These are phyloP conservation scores for Ramularia endophylla DNA, from an alignment of 2,329 filamentous ascomycete species.

Conservation along the genomic window DNA sequence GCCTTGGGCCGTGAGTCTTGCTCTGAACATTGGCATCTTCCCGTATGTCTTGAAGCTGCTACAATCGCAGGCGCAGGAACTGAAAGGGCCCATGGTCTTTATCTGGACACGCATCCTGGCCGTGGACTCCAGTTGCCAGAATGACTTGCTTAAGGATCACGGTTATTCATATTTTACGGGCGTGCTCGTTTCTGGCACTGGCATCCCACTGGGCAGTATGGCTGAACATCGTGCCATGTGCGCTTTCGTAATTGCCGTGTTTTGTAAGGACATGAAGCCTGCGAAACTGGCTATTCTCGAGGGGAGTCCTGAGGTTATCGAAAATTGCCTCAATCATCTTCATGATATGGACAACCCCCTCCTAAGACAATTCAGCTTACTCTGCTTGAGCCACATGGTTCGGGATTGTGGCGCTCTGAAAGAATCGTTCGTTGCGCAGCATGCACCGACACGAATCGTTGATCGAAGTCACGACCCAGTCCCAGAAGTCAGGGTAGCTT, in stretches of 20 bases:
- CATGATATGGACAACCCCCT: conserved; percentile 81
- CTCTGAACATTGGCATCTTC: conserved; percentile 96
- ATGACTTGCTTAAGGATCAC: conserved; percentile 91
- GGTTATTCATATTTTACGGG: conserved; percentile 96
- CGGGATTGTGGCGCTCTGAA: conserved; percentile 86
- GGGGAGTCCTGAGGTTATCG: conserved; percentile 80
- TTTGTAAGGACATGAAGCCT: conserved; percentile 90
- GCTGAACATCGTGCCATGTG: conserved; percentile 99
- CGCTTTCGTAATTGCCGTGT: conserved; percentile 93
- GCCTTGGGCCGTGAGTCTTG: conserved; percentile 97
- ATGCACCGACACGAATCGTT: conserved; percentile 75
- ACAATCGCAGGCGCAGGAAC: conserved; percentile 86
- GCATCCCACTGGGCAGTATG: conserved; percentile 77
- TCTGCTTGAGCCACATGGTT: conserved; percentile 95
- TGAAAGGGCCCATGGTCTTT: conserved; percentile 99
- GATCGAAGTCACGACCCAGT: conserved; percentile 77
- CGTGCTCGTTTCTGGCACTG: conserved; percentile 68
- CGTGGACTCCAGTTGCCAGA: conserved; percentile 89
- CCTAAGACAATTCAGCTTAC: conserved; percentile 87
- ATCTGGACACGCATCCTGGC: conserved; percentile 97
- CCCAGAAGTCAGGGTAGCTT: conserved; percentile 87
- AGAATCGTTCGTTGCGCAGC: conserved; percentile 87
- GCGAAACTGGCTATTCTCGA: conserved; percentile 89
- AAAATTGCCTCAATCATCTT: conserved; percentile 77
- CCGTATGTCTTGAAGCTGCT: conserved; percentile 97